Evolutionary conservation across 208 protist species (phyloP).

Genomic region (Phytomonas francai): DNA sequence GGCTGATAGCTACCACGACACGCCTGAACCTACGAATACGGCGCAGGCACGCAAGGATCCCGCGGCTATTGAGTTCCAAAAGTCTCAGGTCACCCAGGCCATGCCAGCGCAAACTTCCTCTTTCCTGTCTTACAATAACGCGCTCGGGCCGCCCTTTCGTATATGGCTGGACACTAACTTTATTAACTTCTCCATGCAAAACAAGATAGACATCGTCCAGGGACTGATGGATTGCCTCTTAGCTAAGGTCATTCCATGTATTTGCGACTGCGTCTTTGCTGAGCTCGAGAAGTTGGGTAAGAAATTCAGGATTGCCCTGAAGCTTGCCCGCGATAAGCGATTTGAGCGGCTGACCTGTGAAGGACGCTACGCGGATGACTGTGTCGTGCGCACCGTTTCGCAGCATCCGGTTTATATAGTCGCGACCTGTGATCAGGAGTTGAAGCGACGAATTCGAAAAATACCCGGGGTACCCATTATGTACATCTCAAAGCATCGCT

Average conservation of each 20-base stretch:
- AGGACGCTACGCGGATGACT: conserved; percentile 99
- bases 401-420: conserved; percentile 91
- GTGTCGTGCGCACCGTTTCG: conserved; percentile 94
- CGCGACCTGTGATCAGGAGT: conserved; percentile 93
- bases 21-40: conserved; percentile 23
- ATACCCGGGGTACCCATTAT: conserved; percentile 98
- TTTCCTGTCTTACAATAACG: conserved; percentile 97
- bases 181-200: conserved; percentile 99
- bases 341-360: conserved; percentile 95
- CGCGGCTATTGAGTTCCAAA: conserved; percentile 57
- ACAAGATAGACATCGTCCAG: conserved; percentile 98
- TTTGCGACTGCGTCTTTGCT: conserved; percentile 99
- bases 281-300: conserved; percentile 98
- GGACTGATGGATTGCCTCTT: conserved; percentile 98
- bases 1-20: conserved; percentile 57
- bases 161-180: conserved; percentile 99
- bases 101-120: conserved; percentile 61
- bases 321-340: conserved; percentile 96
- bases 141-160: conserved; percentile 97
- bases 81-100: conserved; percentile 49
- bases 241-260: conserved; percentile 97
- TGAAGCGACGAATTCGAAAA: conserved; percentile 97
- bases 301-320: conserved; percentile 90
- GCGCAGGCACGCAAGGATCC: conserved; percentile 51
- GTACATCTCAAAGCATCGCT: conserved; percentile 95